Base-by-base conservation (phyloP, 2,329 filamentous ascomycete species). In the Chrysosporium keratinophilum region DNA sequence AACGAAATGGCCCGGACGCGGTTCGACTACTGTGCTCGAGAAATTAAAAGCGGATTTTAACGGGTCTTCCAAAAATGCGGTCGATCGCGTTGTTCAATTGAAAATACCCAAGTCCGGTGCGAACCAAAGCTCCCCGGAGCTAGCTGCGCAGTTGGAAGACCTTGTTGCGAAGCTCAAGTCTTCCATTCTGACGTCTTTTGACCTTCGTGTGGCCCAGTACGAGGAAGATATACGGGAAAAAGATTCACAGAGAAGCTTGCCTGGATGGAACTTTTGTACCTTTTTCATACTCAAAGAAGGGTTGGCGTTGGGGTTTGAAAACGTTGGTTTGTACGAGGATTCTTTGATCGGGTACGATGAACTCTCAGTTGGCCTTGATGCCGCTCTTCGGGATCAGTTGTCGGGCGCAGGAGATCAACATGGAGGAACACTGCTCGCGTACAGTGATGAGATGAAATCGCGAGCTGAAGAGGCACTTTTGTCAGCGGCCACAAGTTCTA, bases 241-340 rank as follows among this genome's bases (percentile, higher is more conserved):
- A 64, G 91, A 97, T 62, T 80, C 84, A 0, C 90, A 97, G 67
- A 80, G 91, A 45, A 83, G 77, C 34, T 72, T 98, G 15, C 93
- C 93, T 0, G 93, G 93, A 0, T 98, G 93, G 93, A 98, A 98
- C 65, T 98, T 98, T 66, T 97, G 93, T 70, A 98, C 93, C 0
- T 98, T 98, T 67, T 98, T 98, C 67, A 90, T 98, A 14, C 77
- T 98, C 7, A 98, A 98, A 65, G 93, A 98, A 68, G 93, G 93
- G 0, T 74, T 98, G 35, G 91, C 93, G 1, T 80, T 88, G 60
- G 94, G 91, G 0, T 95, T 98, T 61, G 94, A 98, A 68, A 97
- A 88, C 65, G 90, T 97, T 2, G 94, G 94, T 0, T 75, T 98
- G 9, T 88, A 96, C 7, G 93, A 98, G 65, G 93, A 98, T 76